Conservation (phyloP, 1,284 basidiomycete genomes). For the Vanrija sp. region DNA sequence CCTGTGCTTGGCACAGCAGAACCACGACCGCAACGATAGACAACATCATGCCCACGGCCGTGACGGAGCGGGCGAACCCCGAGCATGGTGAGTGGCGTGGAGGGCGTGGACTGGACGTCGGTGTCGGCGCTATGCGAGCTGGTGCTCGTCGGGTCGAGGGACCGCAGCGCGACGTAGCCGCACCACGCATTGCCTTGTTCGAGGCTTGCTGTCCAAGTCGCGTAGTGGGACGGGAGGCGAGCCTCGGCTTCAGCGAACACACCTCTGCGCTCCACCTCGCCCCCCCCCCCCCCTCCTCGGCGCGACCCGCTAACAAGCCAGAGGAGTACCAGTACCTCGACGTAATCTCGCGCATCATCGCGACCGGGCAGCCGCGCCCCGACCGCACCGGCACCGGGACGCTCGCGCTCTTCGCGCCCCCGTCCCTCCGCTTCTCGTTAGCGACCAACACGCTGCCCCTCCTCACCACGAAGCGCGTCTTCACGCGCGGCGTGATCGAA, state of each 20-base stretch:
- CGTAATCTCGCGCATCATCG: constrained; percentile 71
- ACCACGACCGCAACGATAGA: not conserved
- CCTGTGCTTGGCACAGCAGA: no score
- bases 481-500: constrained; percentile 84
- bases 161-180: no score
- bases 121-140: no score
- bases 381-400: constrained; percentile 94
- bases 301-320: constrained; percentile 14
- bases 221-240: not conserved
- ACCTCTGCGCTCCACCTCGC: not conserved
- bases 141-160: no score
- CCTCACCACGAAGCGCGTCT: constrained; percentile 92
- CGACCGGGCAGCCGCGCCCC: constrained; percentile 67
- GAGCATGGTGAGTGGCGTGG: constrained; percentile 30
- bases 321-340: constrained; percentile 84
- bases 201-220: no score
- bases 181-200: no score
- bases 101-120: no score
- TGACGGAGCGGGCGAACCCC: constrained; percentile 18
- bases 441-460: constrained; percentile 70
- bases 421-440: constrained; percentile 79
- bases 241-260: no score
- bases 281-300: not conserved
- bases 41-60: constrained; percentile 7
- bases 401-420: constrained; percentile 82